Base-by-base conservation (phyloP, 352 stramenopile genomes). In the Thraustochytrium sp. region DNA sequence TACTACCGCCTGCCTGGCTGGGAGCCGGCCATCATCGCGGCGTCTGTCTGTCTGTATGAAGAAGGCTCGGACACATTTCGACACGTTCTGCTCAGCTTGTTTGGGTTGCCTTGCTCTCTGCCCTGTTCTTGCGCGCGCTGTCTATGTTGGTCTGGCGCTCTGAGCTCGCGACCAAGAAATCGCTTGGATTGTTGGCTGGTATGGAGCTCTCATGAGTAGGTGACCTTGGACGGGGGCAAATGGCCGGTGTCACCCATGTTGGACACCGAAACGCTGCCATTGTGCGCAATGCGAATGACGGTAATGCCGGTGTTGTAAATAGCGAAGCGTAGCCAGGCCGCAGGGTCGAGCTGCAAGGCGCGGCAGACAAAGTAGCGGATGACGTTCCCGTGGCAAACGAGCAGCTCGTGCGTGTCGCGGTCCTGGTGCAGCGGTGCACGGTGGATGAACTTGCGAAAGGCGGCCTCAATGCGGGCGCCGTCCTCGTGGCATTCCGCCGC, bases 301-400 rank as follows among this genome's bases (percentile, higher is more conserved):
- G 89, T 93, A 48, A 94, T 84, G 42, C 84, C 89, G 68, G 89
- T 93, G 85, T 94, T 94, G 77, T 92, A 92, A 3, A 89, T 89
- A 65, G 87, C 92, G n/a, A 92, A 84, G 42, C 90, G 85, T 5
- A 94, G 83, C 90, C 90, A 94, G 51, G 89, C 89, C 80, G 92
- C 89, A 13, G 90, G 90, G 68, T 90, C 89, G 0, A 94, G 68
- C 75, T 94, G 90, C 36, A 94, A 68, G 0, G 90, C 90, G 3
- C 90, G 83, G 56, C 89, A 90, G 21, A 92, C 88, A 83, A 93
- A 93, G 84, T 92, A 94, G 31, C 90, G 88, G 86, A 94, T 93
- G 0, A 94, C 89, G 75, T 94, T 94, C 59, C 86, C 90, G 68
- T 94, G 90, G 75, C 90, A 93, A 11, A 94, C 89, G 65, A 94